A percentile compares a stretch with the other conserved stretches of the same genome.
These are phyloP conservation scores for Citrus unshiu DNA, from an alignment of 345 rosid genomes.

Conservation along the genomic window DNA sequence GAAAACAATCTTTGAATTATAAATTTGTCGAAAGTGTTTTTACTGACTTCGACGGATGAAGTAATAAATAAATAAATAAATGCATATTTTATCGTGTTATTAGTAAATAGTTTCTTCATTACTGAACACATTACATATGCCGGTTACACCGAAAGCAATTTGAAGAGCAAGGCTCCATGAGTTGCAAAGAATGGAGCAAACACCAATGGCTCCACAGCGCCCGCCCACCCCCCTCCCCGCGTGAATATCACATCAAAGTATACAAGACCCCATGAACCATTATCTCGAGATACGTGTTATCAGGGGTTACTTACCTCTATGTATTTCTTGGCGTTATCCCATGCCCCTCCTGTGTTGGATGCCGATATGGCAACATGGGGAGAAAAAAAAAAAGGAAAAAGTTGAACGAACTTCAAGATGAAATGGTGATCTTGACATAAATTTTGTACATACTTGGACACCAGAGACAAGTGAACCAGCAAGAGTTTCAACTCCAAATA, in stretches of 20 bases:
- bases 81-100: too few species aligned
- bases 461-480: constrained; percentile 70
- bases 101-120: too few species aligned
- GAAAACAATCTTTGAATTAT: too few species aligned
- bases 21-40: too few species aligned
- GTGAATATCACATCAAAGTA: neutral
- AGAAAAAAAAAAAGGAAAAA: neutral
- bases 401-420: neutral
- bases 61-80: too few species aligned
- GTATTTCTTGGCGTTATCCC: constrained; percentile 76
- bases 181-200: constrained; percentile 75
- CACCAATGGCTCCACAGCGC: constrained; percentile 56
- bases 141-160: constrained; percentile 26
- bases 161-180: constrained; percentile 63
- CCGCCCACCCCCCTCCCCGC: constrained; percentile 34
- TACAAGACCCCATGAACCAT: too few species aligned
- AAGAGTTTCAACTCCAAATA: constrained; percentile 68
- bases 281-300: too few species aligned
- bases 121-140: neutral
- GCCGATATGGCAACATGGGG: constrained; percentile 64
- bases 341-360: constrained; percentile 75
- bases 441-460: constrained; percentile 38
- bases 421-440: neutral
- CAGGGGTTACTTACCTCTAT: constrained; percentile 39
- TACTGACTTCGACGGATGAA: too few species aligned